Evolutionary conservation across 1,284 basidiomycete genomes (phyloP), one percentile per base, ranked within the genome.

Genomic region (Ustilago curta): DNA sequence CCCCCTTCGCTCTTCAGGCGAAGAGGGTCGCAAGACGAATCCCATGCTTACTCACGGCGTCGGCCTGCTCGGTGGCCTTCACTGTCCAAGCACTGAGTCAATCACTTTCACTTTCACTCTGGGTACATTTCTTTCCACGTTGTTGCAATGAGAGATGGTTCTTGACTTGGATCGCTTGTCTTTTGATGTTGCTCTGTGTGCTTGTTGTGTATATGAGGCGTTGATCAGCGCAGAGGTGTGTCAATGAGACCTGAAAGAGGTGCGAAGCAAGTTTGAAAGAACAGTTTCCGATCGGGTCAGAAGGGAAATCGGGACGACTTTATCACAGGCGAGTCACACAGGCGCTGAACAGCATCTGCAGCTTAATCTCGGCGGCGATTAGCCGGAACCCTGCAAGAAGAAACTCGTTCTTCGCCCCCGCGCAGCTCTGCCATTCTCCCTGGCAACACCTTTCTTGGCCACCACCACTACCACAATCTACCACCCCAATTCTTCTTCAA

Each of bases 11-110:
- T 14, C 11, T 35, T 35, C 25, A 25, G 49, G 12, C 1, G 37
- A 16, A 27, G 55, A 44, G 35, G 51, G 47, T 47, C 43, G 65
- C 59, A 58, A 51, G 55, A 52, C 47, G 52, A 66, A 65, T 67
- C 70, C 70, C 70, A 73, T 70, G 70, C 71, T 74, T 77, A 77
- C 75, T 77, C 75, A 77, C 75, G 70, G 61, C 63, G 59, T 59
- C 35, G 35, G 58, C 45, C 61, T 52, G 2, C 32, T 32, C 45
- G 5, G 68, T 77, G 70, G 62, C 51, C 47, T 60, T 64, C 57
- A 58, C 58, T 62, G 68, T 75, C 72, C 72, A 67, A 75, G 72
- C 72, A 70, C 61, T 42, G 72, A 75, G 68, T 69, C 55, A 40
- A 57, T 57, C 68, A 72, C 70, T 70, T 76, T 77, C 74, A 76